Evolutionary conservation across 2,329 filamentous ascomycete species (phyloP), one percentile per base, ranked within the genome.

Genomic region (Neofusicoccum umdonicola): DNA sequence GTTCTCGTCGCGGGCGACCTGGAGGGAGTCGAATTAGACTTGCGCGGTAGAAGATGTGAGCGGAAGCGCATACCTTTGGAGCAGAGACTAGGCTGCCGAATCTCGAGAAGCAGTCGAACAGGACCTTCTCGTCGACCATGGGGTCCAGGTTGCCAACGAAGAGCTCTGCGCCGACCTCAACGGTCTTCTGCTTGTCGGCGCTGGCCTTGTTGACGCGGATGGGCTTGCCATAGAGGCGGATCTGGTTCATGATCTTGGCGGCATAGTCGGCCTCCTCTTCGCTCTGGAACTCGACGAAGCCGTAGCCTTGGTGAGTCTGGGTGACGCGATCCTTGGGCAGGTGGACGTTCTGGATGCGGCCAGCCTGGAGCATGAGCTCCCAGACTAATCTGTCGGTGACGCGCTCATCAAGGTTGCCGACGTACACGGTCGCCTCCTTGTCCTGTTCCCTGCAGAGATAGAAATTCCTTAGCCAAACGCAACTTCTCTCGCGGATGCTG

Each of bases 361-460:
- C 95, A 77, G 93, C 93, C 82, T 99, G 95, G 64, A 97, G 88
- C 93, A 98, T 98, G 73, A 99, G 85, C 83, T 99, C 95, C 89
- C 95, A 97, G 70, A 99, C 88, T 70, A 97, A 86, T 71, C 90
- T 89, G 75, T 97, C 92, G 52, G 90, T 90, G 69, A 95, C 91
- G 77, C 95, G 92, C 83, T 99, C 95, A 82, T 99, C 95, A 73
- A 99, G 92, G 78, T 98, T 98, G 76, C 95, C 95, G 71, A 98
- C 92, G 79, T 99, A 99, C 77, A 98, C 91, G 47, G 95, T 98
- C 71, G 93, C 93, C 80, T 98, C 94, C 79, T 97, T 97, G 80
- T 98, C 94, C 83, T 98, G 94, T 77, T 97, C 76, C 76, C 75
- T 77, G 62, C 3, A 9, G 17, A 7, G 8, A n/a, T 17, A 44